Evolutionary conservation across 495 filamentous ascomycete species (phyloP), one percentile per base, ranked within the genome.

Genomic region (Xylaria nigripes): DNA sequence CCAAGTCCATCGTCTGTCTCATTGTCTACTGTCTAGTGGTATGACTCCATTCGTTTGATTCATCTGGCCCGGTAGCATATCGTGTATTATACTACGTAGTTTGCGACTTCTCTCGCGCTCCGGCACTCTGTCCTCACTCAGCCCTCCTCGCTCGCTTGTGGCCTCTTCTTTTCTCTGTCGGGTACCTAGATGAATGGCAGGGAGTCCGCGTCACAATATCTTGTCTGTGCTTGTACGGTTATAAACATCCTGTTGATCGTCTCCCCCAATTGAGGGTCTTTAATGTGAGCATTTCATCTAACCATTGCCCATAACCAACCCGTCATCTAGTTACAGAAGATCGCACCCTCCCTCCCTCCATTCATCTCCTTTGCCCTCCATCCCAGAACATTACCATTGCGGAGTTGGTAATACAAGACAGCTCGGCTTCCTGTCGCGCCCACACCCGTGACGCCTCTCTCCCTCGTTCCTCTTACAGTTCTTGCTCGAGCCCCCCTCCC

Each of bases 41-140:
- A 29, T 16, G 45, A 50, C 46, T 45, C 43, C 53, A 45, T 49
- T 55, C 53, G 38, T 50, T 55, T 48, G 36, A 45, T 38, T 24
- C 25, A 27, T 42, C 36, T 25, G 46, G 45, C 25, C 40, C 30
- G 22, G 29, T 36, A 38, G 46, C 40, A 46, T 46, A 34, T 42
- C 32, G 46, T 55, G 53, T 50, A 55, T 40, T 55, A 55, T 49
- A 45, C 21, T 45, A 3, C 43, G 23, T 45, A 49, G 12, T 50
- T 50, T 49, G 46, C 46, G 53, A 48, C 47, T 49, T 45, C 46
- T 44, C 38, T 55, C n/a, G n/a, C 36, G n/a, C 36, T 18, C 38
- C 46, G 25, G 22, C 38, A 38, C 40, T 23, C 45, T 27, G 40
- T 44, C 53, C 27, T 55, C 53, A 29, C 27, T 55, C 53, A 29